Base-by-base conservation (phyloP, 2,329 filamentous ascomycete genomes). In the Botrytis byssoidea region DNA sequence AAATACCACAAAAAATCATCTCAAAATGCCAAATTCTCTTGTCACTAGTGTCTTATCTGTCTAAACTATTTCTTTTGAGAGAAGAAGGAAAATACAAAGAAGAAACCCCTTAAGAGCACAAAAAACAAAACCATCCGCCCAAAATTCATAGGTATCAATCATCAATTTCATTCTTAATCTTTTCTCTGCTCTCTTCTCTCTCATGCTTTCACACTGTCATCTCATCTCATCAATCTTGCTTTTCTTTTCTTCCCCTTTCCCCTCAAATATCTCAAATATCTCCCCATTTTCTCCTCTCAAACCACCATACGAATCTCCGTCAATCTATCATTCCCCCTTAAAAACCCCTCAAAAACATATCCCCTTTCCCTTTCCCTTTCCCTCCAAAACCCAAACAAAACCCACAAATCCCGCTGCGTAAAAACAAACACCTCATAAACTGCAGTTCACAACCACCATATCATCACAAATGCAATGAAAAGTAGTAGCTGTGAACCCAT, bases 71-170 rank as follows among this genome's bases (percentile, higher is more conserved):
- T 44, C 29, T 48, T 66, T 66, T n/a, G 1, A 66, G 22, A 66
- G 35, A 35, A 48, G 20, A 48, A 35, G 4, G n/a, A 22, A 46
- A 22, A 5, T 0, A 66, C 0, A 12, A 65, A 25, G 8, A 8
- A 29, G n/a, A 42, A 40, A 18, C 42, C 4, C 48, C 48, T 12
- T 16, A 6, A 55, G 25, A 64, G 37, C 60, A 48, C n/a, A 29
- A 18, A 57, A 46, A 57, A 57, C n/a, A 57, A 18, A 51, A 18
- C 65, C 65, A 55, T 20, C 65, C 65, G 25, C 65, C 46, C 65
- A 67, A 37, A 55, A 55, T 67, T 67, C 65, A 55, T 67, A 55
- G 65, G 65, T 67, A 67, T 67, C 65, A 67, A 55, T 67, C 65
- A 67, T 67, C 25, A 51, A 67, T 67, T n/a, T 67, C 44, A 67